Evolutionary conservation across 2,329 filamentous ascomycete species (phyloP), one percentile per base, ranked within the genome.

Genomic region (Reticulascus tulasneorum): DNA sequence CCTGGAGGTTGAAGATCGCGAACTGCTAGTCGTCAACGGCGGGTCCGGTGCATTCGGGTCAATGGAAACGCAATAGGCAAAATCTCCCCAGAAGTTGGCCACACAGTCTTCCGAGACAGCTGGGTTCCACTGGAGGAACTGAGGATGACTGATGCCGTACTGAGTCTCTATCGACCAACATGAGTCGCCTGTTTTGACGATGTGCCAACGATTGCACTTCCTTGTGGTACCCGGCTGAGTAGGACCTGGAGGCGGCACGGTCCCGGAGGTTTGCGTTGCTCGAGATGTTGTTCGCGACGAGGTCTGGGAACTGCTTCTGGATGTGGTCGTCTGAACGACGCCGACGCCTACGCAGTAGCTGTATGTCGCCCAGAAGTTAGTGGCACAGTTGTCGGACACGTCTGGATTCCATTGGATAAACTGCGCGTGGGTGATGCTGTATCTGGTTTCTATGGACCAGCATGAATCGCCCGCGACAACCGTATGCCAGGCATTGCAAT

Each of bases 51-150:
- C 44, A 19, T 34, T 24, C 5, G 34, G 16, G 12, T 42, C 37
- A 20, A 48, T 27, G 12, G 52, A 34, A 8, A 57, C 51, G 29
- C 54, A 56, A 29, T 58, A 58, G 5, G 48, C 35, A 5, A 54
- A 28, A 3, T 33, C 44, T 5, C 31, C 19, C 47, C 44, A 47
- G 30, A 54, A 52, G 40, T 53, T 54, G 23, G 37, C 46, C 10
- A 23, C 12, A 45, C 52, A 56, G 42, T 58, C 47, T 9, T 23
- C 21, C 5, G 47, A 47, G 15, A 55, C 41, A 13, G 39, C 49
- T 6, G 52, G 53, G 25, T 56, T 51, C 48, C 47, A 55, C 9
- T 37, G 24, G 16, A 48, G 24, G 29, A 54, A 53, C 45, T 55
- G 37, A 15, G 30, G 46, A 16, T 12, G 25, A 8, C 49, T 54